phyloP scores from a whole-genome alignment of 352 stramenopile species.

The Phytophthora podocarpi region DNA sequence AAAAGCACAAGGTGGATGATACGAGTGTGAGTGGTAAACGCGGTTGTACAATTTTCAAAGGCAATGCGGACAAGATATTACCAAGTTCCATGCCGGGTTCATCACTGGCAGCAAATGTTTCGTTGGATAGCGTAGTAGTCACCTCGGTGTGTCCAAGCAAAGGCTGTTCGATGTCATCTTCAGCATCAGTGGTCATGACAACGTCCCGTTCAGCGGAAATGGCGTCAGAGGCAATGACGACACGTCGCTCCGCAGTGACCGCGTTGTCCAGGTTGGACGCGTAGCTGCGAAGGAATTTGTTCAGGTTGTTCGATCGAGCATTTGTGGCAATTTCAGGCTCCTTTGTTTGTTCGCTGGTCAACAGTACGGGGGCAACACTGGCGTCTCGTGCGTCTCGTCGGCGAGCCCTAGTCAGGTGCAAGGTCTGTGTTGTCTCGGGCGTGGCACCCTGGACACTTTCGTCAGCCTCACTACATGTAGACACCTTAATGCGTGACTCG shows the following conservation, averaged over 20 bases:
- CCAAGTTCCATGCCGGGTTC: slow-evolving; percentile 19
- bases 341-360: slow-evolving; percentile 7
- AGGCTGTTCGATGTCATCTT: slow-evolving; percentile 23
- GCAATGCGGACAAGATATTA: neutral
- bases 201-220: slow-evolving; percentile 11
- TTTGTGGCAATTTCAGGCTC: slow-evolving; percentile 21
- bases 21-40: too few species aligned
- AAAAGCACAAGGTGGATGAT: neutral
- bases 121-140: neutral
- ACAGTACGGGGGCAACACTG: slow-evolving; percentile 10
- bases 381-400: slow-evolving; percentile 22
- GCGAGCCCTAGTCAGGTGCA: slow-evolving; percentile 3
- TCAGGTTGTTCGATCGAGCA: slow-evolving; percentile 62
- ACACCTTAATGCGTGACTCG: slow-evolving; percentile 35
- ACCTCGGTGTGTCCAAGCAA: slow-evolving; percentile 14
- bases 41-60: too few species aligned
- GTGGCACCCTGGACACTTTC: slow-evolving; percentile 12
- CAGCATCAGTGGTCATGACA: slow-evolving; percentile 18
- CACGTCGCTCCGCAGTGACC: slow-evolving; percentile 14
- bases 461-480: slow-evolving; percentile 8
- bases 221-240: slow-evolving; percentile 1
- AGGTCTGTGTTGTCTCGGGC: neutral
- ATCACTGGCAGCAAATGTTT: slow-evolving; percentile 2
- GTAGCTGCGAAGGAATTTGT: slow-evolving; percentile 68
- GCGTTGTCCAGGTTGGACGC: slow-evolving; percentile 66